These are phyloP conservation scores for Phytophthora agathidicida DNA, from an alignment of 352 stramenopile genomes.

Conservation along the genomic window DNA sequence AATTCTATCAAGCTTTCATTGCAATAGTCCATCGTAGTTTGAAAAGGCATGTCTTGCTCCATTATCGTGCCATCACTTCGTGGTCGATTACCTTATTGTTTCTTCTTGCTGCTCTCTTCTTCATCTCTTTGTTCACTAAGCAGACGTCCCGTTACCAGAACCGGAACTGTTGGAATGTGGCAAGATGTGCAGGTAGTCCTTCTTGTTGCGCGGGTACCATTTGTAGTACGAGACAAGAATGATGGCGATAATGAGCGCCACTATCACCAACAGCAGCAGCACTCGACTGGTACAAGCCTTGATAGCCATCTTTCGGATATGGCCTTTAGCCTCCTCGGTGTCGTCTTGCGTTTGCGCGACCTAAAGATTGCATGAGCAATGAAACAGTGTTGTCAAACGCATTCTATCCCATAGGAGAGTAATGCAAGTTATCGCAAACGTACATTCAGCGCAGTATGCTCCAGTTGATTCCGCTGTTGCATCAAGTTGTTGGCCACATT, in stretches of 20 bases:
- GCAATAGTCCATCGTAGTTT: neutral
- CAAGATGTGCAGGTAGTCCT: constrained; percentile 69
- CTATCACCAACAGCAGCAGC: constrained; percentile 61
- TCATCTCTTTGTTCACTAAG: neutral
- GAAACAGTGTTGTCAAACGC: neutral
- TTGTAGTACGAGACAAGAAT: constrained; percentile 76
- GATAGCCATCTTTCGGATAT: constrained; percentile 58
- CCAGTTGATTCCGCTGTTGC: constrained; percentile 70
- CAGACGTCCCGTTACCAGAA: constrained; percentile 13
- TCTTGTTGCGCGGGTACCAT: constrained; percentile 78
- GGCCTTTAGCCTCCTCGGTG: constrained; percentile 58
- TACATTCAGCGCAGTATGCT: constrained; percentile 68
- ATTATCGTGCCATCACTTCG: constrained; percentile 5
- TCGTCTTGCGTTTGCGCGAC: constrained; percentile 70
- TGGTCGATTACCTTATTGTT: constrained; percentile 8
- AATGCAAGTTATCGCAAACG: constrained; percentile 4
- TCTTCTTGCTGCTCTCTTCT: neutral
- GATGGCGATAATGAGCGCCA: constrained; percentile 61
- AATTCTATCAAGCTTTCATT: constrained; percentile 23
- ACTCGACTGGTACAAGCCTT: constrained; percentile 76
- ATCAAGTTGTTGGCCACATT: constrained; percentile 78
- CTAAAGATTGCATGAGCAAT: constrained; percentile 25
- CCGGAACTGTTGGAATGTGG: constrained; percentile 29
- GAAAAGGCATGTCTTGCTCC: constrained; percentile 7
- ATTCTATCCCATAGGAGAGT: neutral